Percentiles rank a stretch among this genome's conserved stretches.
phyloP scores from a whole-genome alignment of 805 yeast species.

The Pichia exigua region DNA sequence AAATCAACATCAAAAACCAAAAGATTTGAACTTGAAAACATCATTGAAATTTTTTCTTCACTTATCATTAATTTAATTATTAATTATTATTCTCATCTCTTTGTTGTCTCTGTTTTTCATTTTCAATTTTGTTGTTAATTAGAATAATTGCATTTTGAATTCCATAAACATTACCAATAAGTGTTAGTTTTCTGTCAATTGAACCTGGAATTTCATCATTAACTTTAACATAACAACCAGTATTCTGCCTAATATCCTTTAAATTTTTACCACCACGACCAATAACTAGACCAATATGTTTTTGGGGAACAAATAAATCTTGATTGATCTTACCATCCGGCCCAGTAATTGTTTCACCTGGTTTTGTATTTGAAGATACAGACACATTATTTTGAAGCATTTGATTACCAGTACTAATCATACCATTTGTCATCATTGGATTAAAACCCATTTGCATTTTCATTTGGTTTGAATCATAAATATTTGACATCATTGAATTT shows the following conservation, averaged over 20 bases:
- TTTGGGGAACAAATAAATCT: constrained; percentile 68
- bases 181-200: constrained; percentile 54
- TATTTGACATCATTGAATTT: constrained; percentile 18
- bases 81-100: constrained; percentile 13
- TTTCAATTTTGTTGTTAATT: constrained; percentile 64
- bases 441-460: constrained; percentile 2
- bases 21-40: neutral
- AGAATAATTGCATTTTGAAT: constrained; percentile 67
- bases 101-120: constrained; percentile 40
- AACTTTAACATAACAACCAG: constrained; percentile 71
- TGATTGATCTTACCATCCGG: constrained; percentile 49
- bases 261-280: constrained; percentile 83
- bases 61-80: neutral
- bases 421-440: neutral
- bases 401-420: neutral
- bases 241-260: constrained; percentile 63
- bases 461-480: constrained; percentile 4
- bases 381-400: neutral
- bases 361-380: constrained; percentile 9
- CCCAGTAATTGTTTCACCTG: constrained; percentile 13
- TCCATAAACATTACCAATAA: constrained; percentile 59
- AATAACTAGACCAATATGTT: constrained; percentile 74
- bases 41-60: neutral
- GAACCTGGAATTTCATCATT: constrained; percentile 49
- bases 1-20: neutral